Base-by-base conservation (phyloP, 495 filamentous ascomycete species). In the Rhypophila decipiens region DNA sequence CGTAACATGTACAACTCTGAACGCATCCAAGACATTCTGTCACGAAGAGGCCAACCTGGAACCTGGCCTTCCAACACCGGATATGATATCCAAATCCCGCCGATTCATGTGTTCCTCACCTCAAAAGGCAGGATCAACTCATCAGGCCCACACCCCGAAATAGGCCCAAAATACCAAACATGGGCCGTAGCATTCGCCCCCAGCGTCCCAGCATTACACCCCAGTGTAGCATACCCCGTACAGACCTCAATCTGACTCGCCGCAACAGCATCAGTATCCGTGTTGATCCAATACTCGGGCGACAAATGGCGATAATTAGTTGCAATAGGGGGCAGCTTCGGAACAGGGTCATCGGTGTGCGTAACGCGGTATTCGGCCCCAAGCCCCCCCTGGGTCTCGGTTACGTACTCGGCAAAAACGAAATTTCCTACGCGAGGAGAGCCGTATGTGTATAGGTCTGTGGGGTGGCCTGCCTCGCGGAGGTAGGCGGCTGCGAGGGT, bases 371-470 rank as follows among this genome's bases (percentile, higher is more conserved):
- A 85, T 50, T 79, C 79, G 21, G 59, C 61, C 24, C 70, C 68
- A n/a, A n/a, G n/a, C n/a, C n/a, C n/a, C n/a, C n/a, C n/a, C 18
- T 59, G 24, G 48, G 65, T 59, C 17, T 49, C 41, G 33, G 83
- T 77, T 57, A 88, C 71, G 55, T 75, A 84, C 19, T 61, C 51
- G 23, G 73, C 76, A 50, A 86, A 67, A 11, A 66, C 72, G 4
- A 49, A n/a, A 50, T 80, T 82, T 44, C 84, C 86, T 8, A 86
- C 74, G 23, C 82, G 82, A 3, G 86, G 86, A 21, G 75, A 68
- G 49, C 83, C 86, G 59, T 77, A 88, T 5, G 78, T 82, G 61
- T 85, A 86, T 15, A 72, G 54, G 51, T 72, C 70, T 21, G 59
- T 50, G 17, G 36, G 46, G 38, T 56, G 47, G 4, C 78, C 79